Evolutionary conservation across 139 green algal species (phyloP).

Genomic region (Auxenochlorella protothecoides): DNA sequence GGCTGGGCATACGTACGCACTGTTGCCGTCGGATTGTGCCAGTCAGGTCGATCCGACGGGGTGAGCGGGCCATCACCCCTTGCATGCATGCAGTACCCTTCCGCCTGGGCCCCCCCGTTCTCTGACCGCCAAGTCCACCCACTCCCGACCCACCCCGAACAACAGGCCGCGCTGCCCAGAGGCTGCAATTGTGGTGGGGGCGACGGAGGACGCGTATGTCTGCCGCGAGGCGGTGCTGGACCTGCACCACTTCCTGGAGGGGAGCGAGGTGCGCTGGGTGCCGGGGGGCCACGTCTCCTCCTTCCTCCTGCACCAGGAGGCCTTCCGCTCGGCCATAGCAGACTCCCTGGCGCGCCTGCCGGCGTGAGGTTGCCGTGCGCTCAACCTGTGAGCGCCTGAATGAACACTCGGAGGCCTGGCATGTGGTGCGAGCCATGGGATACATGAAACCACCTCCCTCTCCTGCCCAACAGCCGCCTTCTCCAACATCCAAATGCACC

Average conservation of each 20-base stretch:
- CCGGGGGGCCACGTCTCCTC: conserved; percentile 61
- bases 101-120: not conserved
- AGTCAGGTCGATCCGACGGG: too few relatives aligned
- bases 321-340: conserved; percentile 32
- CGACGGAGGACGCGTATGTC: conserved; percentile 64
- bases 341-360: conserved; percentile 26
- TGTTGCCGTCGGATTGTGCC: not conserved
- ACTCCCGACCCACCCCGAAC: not conserved
- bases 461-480: too few relatives aligned
- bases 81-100: too few relatives aligned
- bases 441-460: too few relatives aligned
- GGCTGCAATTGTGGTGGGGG: conserved; percentile 63
- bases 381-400: too few relatives aligned
- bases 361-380: too few relatives aligned
- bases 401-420: too few relatives aligned
- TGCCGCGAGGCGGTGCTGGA: conserved; percentile 27
- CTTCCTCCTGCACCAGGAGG: conserved; percentile 62
- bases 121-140: too few relatives aligned
- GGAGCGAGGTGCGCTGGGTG: conserved; percentile 58
- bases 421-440: too few relatives aligned
- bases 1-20: too few relatives aligned
- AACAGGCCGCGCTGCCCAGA: conserved; percentile 48
- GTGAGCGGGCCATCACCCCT: too few relatives aligned
- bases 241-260: conserved; percentile 44
- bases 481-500: too few relatives aligned